Evolutionary conservation across 2,329 filamentous ascomycete genomes (phyloP), one percentile per base, ranked within the genome.

Genomic region (Incumbomyces delicatus): DNA sequence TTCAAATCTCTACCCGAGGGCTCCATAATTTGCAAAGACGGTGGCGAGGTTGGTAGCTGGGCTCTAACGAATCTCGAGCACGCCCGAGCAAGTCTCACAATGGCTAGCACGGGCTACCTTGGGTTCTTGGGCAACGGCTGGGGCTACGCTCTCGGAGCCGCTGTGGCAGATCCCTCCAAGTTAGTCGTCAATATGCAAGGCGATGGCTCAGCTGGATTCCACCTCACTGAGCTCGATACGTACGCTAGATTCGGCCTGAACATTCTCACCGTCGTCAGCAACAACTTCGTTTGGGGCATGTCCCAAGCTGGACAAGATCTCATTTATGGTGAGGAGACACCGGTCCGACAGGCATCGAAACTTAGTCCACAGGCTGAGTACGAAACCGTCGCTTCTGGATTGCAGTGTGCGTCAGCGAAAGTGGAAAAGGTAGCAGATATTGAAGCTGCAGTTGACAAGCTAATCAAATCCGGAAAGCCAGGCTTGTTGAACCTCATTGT

Each of bases 281-380:
- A 72, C 51, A 72, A 72, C 46, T 61, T 60, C 41, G 61, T 59
- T 29, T 72, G 69, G 69, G 69, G 69, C 12, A 72, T 72, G 68
- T 64, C 60, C 22, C 55, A 60, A 5, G 64, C 66, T 7, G 69
- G 69, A 0, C 69, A 72, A 52, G 66, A 71, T 16, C 57, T 72
- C 13, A 57, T 72, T 1, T 71, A 69, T 46, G 64, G 61, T 1
- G 44, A 55, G 4, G 48, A 59, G 5, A 63, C 63, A 4, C 46
- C 55, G 0, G 54, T 57, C 5, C 57, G 66, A 16, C 61, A 61
- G 1, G 58, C 63, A 10, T 60, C 61, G 27, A 54, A 53, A 6
- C 50, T 68, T 6, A 60, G 56, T 3, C 49, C 57, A 5, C 53
- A 54, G n/a, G 64, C 63, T 17, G 55, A 62, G 31, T 70, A 66